Conservation (phyloP, 2,329 filamentous ascomycete species). For the Zymoseptoria tritici region DNA sequence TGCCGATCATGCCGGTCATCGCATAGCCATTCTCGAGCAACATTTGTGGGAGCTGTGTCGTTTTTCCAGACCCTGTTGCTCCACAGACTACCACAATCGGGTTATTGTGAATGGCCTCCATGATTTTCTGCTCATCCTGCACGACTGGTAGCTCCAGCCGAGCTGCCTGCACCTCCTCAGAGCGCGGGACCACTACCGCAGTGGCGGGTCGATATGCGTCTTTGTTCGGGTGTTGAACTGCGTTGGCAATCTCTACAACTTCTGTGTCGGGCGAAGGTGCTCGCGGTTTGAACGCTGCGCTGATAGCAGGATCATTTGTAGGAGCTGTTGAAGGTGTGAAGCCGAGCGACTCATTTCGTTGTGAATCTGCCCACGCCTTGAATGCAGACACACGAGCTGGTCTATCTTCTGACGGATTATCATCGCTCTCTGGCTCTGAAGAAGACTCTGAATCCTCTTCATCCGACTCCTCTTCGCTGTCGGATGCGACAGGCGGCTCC, state of each 20-base stretch:
- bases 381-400: conserved; percentile 59
- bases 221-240: conserved; percentile 38
- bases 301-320: conserved; percentile 24
- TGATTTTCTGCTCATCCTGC: conserved; percentile 91
- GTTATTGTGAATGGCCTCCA: conserved; percentile 94
- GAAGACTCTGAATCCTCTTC: conserved; percentile 23
- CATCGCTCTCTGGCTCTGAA: conserved; percentile 32
- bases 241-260: conserved; percentile 56
- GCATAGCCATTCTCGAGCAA: conserved; percentile 91
- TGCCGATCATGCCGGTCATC: conserved; percentile 74
- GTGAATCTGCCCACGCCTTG: conserved; percentile 84
- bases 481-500: not conserved
- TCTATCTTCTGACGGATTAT: conserved; percentile 31
- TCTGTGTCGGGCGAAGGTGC: conserved; percentile 63
- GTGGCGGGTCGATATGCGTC: conserved; percentile 60
- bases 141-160: conserved; percentile 81
- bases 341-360: conserved; percentile 77
- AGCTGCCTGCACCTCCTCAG: conserved; percentile 66
- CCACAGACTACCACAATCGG: conserved; percentile 87
- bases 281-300: conserved; percentile 60
- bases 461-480: conserved; percentile 12
- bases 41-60: conserved; percentile 94
- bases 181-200: conserved; percentile 63
- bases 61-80: conserved; percentile 94
- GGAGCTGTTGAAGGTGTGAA: conserved; percentile 48